A percentile compares a stretch with the other conserved stretches of the same genome.
Evolutionary conservation across 805 yeast species (phyloP).

Genomic region (Candida pseudoglaebosa): DNA sequence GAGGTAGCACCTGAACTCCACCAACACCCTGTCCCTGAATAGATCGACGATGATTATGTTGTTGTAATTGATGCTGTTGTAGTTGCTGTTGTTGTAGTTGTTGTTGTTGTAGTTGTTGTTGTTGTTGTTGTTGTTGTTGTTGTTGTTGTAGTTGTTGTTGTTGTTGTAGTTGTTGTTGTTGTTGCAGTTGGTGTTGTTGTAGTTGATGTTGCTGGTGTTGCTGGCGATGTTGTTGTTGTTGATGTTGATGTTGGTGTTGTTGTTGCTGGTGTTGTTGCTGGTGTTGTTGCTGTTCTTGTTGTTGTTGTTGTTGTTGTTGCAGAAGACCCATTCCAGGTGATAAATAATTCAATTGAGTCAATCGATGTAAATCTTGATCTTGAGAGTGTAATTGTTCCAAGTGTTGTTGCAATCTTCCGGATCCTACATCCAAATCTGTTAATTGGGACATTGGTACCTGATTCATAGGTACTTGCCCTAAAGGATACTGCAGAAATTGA

Average conservation of each 20-base stretch:
- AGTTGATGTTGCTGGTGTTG: conserved; percentile 1
- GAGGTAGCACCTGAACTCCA: background rate
- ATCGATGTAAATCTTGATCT: background rate
- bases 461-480: background rate
- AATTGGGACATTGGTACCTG: background rate
- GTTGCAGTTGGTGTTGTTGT: conserved; percentile 9
- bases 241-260: conserved; percentile 2
- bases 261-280: conserved; percentile 9
- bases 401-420: conserved; percentile 3
- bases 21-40: background rate
- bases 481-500: background rate
- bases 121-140: conserved; percentile 4
- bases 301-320: conserved; percentile 2
- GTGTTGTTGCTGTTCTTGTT: conserved; percentile 1
- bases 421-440: background rate
- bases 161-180: conserved; percentile 8
- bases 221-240: background rate
- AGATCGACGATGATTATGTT: no score
- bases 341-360: background rate
- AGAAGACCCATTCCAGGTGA: background rate
- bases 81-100: conserved; percentile 12
- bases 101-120: conserved; percentile 8
- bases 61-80: conserved; percentile 7
- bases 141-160: conserved; percentile 5
- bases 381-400: background rate